These are phyloP conservation scores for Xerocomus spinulosus DNA, from an alignment of 768 basidiomycete species.

Conservation along the genomic window DNA sequence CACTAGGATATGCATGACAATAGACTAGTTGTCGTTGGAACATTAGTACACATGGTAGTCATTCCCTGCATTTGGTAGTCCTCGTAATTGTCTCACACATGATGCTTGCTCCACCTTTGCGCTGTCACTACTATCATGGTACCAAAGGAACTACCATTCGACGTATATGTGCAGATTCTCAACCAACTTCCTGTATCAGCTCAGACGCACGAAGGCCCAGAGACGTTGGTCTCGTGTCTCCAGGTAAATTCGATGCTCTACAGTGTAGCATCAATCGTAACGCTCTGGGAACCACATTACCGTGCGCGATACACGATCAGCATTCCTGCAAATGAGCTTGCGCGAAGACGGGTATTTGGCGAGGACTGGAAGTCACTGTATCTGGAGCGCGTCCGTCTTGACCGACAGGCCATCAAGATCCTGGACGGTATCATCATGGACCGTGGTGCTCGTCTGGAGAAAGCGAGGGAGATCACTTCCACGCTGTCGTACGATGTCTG, in stretches of 20 bases:
- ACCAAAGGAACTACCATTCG: conserved; percentile 28
- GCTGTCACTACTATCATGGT: conserved; percentile 17
- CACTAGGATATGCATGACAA: too few species aligned
- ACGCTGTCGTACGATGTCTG: conserved; percentile 50
- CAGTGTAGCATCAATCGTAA: conserved; percentile 38
- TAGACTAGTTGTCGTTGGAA: too few species aligned
- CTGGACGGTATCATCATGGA: conserved; percentile 39
- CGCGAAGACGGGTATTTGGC: conserved; percentile 25
- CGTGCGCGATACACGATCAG: conserved; percentile 42
- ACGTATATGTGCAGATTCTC: conserved; percentile 37
- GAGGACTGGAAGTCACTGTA: conserved; percentile 49
- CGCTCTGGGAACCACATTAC: conserved; percentile 54
- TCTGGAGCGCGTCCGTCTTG: conserved; percentile 39
- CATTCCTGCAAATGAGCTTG: conserved; percentile 34
- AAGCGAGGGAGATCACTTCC: conserved; percentile 37
- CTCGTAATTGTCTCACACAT: too few species aligned
- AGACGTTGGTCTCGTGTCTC: conserved; percentile 40
- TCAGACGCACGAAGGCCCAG: conserved; percentile 20
- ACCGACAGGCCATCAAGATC: conserved; percentile 37
- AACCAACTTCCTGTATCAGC: conserved; percentile 28
- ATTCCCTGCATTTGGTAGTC: too few species aligned
- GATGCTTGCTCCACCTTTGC: too few species aligned
- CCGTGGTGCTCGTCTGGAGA: conserved; percentile 35
- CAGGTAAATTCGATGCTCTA: conserved; percentile 36
- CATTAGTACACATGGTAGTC: too few species aligned